Conservation (phyloP, 805 yeast species). For the Clavispora asparagi region DNA sequence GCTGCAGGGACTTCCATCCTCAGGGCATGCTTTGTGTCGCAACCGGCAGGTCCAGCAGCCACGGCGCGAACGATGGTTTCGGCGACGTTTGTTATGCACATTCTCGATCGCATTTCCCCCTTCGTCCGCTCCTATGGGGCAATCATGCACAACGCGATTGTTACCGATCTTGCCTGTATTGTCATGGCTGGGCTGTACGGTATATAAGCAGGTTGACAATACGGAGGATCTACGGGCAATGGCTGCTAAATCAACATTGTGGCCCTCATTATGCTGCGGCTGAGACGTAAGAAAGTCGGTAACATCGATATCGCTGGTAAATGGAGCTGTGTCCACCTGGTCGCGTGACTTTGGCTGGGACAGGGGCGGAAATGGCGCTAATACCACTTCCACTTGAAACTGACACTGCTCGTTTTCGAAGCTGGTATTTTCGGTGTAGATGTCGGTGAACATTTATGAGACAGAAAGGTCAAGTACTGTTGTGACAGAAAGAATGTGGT, state of each 20-base stretch:
- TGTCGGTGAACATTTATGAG: no score
- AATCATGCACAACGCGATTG: neutral
- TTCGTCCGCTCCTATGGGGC: neutral
- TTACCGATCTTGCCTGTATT: neutral
- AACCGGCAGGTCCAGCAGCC: slow-evolving; percentile 19
- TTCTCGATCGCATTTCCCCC: neutral
- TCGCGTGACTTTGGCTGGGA: neutral
- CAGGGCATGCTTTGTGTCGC: slow-evolving; percentile 17
- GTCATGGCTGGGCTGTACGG: neutral
- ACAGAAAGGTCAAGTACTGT: no score
- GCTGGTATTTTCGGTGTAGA: no score
- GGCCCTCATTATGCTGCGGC: neutral
- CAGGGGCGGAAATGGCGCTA: neutral
- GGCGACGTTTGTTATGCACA: neutral
- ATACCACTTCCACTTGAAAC: neutral
- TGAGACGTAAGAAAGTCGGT: slow-evolving; percentile 8
- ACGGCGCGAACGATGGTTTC: slow-evolving; percentile 4
- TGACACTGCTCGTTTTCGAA: neutral
- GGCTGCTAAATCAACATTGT: neutral
- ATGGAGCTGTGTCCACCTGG: neutral
- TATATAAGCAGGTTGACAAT: neutral
- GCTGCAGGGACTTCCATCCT: slow-evolving; percentile 11
- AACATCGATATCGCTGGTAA: neutral
- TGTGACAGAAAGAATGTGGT: neutral
- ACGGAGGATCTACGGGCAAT: neutral